phyloP scores from a whole-genome alignment of 2,329 filamentous ascomycete genomes.

The Sordariomycetes sp. region DNA sequence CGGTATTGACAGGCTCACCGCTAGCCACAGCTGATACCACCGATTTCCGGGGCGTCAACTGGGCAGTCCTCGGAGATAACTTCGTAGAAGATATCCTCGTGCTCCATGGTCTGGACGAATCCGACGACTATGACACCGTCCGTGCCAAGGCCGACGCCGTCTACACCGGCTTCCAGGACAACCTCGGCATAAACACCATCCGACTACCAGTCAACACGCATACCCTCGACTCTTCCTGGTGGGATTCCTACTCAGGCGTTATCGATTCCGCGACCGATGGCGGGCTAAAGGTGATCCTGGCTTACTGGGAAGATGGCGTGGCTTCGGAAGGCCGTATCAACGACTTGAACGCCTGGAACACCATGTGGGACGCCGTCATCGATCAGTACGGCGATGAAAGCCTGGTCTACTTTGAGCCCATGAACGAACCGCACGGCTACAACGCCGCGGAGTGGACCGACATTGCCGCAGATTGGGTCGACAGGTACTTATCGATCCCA shows the following conservation, averaged over 20 bases:
- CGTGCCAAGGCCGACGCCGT: conserved; percentile 5
- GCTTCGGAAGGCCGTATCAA: conserved; percentile 4
- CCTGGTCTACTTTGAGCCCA: conserved; percentile 5
- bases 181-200: conserved; percentile 4
- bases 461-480: conserved; percentile 3
- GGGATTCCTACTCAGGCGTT: conserved; percentile 5
- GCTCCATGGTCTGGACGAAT: conserved; percentile 5
- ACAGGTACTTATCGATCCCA: conserved; percentile 3
- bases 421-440: conserved; percentile 5
- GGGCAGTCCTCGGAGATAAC: conserved; percentile 6
- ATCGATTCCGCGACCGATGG: conserved; percentile 4
- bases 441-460: conserved; percentile 2
- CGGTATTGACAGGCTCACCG: neutral
- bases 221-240: conserved; percentile 3
- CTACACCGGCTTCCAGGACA: conserved; percentile 5
- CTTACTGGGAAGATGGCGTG: conserved; percentile 6
- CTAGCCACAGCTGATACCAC: conserved; percentile 2
- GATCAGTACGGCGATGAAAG: conserved; percentile 3
- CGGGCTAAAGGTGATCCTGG: conserved; percentile 5
- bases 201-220: conserved; percentile 4
- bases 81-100: conserved; percentile 3
- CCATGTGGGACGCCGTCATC: conserved; percentile 5
- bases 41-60: conserved; percentile 5
- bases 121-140: conserved; percentile 5
- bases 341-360: conserved; percentile 4